Conservation (phyloP, 768 basidiomycete genomes). For the Steccherinum ochraceum region DNA sequence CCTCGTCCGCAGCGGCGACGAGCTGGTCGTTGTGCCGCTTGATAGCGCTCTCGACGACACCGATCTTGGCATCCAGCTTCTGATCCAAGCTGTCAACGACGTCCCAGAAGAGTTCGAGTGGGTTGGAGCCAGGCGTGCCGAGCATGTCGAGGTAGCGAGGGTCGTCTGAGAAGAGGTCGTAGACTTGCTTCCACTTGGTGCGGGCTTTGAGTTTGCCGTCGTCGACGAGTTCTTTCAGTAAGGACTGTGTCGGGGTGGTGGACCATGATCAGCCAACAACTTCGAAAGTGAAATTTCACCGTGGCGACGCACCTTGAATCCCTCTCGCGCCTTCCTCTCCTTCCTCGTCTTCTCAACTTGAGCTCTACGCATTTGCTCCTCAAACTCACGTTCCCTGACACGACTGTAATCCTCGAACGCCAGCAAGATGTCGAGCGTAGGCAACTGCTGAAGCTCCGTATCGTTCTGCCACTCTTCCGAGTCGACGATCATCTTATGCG, state of each 20-base stretch:
- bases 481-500: slow-evolving; percentile 67
- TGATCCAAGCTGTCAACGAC: slow-evolving; percentile 83
- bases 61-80: slow-evolving; percentile 72
- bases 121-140: slow-evolving; percentile 90
- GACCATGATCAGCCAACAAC: no score
- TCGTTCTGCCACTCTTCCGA: slow-evolving; percentile 79
- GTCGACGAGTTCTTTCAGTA: slow-evolving; percentile 66
- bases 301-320: slow-evolving; percentile 59
- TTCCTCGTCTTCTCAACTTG: slow-evolving; percentile 80
- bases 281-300: not conserved
- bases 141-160: slow-evolving; percentile 82
- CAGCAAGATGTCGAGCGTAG: slow-evolving; percentile 85
- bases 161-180: slow-evolving; percentile 70
- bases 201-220: slow-evolving; percentile 68
- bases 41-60: slow-evolving; percentile 57
- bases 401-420: slow-evolving; percentile 94
- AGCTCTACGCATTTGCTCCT: slow-evolving; percentile 73
- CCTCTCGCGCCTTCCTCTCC: slow-evolving; percentile 88
- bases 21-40: slow-evolving; percentile 38
- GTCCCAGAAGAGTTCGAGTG: slow-evolving; percentile 97
- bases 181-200: slow-evolving; percentile 89
- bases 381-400: slow-evolving; percentile 85
- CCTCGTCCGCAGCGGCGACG: slow-evolving; percentile 25
- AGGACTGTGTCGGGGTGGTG: slow-evolving; percentile 42
- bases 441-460: slow-evolving; percentile 71